Conservation (phyloP, 257 asterid species). For the Nicotiana tomentosiformis region DNA sequence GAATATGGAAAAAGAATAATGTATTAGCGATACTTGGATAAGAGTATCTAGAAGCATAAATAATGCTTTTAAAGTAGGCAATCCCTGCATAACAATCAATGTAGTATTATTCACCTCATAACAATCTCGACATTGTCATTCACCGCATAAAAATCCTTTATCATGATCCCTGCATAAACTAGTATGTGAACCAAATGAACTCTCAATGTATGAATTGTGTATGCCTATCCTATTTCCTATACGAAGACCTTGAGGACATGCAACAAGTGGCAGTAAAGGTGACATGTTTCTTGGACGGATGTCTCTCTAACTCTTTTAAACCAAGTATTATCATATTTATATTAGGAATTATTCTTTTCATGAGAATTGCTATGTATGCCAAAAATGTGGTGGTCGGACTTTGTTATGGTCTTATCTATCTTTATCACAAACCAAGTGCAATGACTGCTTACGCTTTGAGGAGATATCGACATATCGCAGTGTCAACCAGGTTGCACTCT, state of each 20-base stretch:
- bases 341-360: background rate
- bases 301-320: background rate
- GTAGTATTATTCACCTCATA: background rate
- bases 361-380: background rate
- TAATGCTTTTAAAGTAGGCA: background rate
- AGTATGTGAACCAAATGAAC: background rate
- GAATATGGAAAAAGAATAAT: background rate
- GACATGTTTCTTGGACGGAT: background rate
- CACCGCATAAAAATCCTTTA: background rate
- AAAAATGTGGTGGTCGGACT: background rate
- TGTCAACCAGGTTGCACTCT: background rate
- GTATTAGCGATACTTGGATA: background rate
- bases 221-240: background rate
- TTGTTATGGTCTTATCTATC: background rate
- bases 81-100: too few species aligned
- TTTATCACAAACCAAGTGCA: background rate
- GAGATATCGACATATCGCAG: background rate
- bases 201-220: background rate
- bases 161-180: background rate
- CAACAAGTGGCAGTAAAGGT: background rate
- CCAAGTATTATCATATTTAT: background rate
- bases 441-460: background rate
- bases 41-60: background rate
- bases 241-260: constrained; percentile 1
- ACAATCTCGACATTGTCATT: background rate